Conservation (phyloP, 768 basidiomycete genomes). For the Hericium rajendrae region DNA sequence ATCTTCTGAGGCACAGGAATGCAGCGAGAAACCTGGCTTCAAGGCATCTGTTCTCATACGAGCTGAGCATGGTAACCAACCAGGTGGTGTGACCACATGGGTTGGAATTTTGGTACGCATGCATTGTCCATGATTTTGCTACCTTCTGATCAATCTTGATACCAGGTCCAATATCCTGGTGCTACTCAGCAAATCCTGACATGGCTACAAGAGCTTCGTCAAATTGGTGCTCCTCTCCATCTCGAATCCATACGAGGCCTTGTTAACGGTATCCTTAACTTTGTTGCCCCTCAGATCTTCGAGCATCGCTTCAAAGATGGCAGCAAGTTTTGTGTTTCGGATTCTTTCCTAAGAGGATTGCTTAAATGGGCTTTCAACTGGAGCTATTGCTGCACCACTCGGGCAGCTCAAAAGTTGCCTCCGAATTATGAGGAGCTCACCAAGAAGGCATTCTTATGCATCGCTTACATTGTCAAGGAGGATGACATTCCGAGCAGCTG, state of each 20-base stretch:
- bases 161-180: not conserved
- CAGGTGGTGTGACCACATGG: no score
- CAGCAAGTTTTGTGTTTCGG: slow-evolving; percentile 19
- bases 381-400: slow-evolving; percentile 20
- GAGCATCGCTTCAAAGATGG: slow-evolving; percentile 16
- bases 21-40: no score
- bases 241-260: slow-evolving; percentile 20
- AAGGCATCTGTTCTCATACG: no score
- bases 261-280: slow-evolving; percentile 20
- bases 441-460: slow-evolving; percentile 12
- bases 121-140: no score
- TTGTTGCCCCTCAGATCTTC: slow-evolving; percentile 21
- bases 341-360: slow-evolving; percentile 19
- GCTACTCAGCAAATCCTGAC: not conserved
- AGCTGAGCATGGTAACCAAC: no score
- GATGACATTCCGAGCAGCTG: slow-evolving; percentile 19
- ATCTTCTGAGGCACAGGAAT: no score
- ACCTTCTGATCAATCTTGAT: no score
- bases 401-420: slow-evolving; percentile 28
- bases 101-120: no score
- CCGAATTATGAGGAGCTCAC: slow-evolving; percentile 17
- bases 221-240: not conserved
- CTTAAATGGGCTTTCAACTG: slow-evolving; percentile 18
- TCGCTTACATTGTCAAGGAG: slow-evolving; percentile 19
- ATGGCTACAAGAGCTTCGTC: not conserved